A percentile compares a stretch with the other conserved stretches of the same genome.
These are phyloP conservation scores for Coprinellus micaceus DNA, from an alignment of 768 basidiomycete species.

Conservation along the genomic window DNA sequence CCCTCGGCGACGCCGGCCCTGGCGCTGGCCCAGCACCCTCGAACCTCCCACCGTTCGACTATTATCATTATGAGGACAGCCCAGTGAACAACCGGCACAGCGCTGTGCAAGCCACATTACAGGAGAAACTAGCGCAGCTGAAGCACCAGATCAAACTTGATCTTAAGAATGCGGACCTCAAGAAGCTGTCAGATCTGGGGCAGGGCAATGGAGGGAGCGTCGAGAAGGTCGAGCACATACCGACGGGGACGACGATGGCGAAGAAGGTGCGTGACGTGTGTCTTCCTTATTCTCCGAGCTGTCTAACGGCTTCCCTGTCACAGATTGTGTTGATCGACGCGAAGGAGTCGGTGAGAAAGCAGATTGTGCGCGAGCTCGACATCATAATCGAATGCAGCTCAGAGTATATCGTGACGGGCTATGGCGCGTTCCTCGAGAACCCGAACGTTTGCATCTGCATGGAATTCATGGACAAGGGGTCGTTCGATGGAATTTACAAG, in stretches of 20 bases:
- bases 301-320: not conserved
- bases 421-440: constrained; percentile 92
- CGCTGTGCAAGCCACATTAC: constrained; percentile 63
- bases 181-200: constrained; percentile 86
- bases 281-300: not conserved
- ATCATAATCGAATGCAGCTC: constrained; percentile 99
- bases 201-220: constrained; percentile 98
- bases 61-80: too few relatives aligned
- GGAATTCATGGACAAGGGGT: constrained; percentile 94
- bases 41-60: constrained; percentile 42
- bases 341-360: constrained; percentile 92
- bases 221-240: constrained; percentile 88
- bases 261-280: constrained; percentile 71
- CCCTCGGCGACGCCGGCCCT: constrained; percentile 19
- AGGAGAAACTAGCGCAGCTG: constrained; percentile 77
- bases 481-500: constrained; percentile 93
- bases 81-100: constrained; percentile 53
- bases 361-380: constrained; percentile 95
- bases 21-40: constrained; percentile 33
- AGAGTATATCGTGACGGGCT: constrained; percentile 92
- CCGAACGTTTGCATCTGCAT: constrained; percentile 99
- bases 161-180: constrained; percentile 83
- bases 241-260: constrained; percentile 92
- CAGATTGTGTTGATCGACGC: constrained; percentile 95
- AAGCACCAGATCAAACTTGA: constrained; percentile 81